Evolutionary conservation across 306 rosid species (phyloP).

Genomic region (Inga laurina): DNA sequence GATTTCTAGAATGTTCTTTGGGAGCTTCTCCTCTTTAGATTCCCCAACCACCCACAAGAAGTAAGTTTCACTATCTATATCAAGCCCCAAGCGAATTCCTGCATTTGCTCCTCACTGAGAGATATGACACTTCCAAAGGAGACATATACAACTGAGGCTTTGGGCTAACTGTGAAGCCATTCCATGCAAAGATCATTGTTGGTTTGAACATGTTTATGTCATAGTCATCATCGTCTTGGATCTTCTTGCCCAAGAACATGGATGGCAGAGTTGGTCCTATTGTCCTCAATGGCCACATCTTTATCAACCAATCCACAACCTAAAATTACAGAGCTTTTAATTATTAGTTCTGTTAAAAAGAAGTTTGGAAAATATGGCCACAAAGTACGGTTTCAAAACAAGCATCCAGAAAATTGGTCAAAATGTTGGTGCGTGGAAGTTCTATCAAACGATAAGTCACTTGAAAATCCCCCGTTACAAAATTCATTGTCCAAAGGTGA

Average conservation of each 20-base stretch:
- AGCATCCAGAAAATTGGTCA: background rate
- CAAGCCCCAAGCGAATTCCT: background rate
- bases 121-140: background rate
- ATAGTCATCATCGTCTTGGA: background rate
- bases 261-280: slow-evolving; percentile 7
- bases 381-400: no score
- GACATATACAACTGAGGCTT: background rate
- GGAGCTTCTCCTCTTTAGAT: background rate
- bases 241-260: background rate
- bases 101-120: background rate
- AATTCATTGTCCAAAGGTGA: background rate
- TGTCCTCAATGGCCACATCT: background rate
- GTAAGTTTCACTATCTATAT: background rate
- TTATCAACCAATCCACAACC: background rate
- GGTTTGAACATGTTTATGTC: background rate
- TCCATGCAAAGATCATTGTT: background rate
- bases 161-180: background rate
- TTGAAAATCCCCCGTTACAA: background rate
- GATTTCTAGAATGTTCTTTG: background rate
- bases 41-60: background rate
- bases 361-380: background rate
- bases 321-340: background rate
- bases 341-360: no score
- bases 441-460: no score
- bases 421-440: background rate